Base-by-base conservation (phyloP, 2,329 filamentous ascomycete genomes). In the Colletotrichum sp. region DNA sequence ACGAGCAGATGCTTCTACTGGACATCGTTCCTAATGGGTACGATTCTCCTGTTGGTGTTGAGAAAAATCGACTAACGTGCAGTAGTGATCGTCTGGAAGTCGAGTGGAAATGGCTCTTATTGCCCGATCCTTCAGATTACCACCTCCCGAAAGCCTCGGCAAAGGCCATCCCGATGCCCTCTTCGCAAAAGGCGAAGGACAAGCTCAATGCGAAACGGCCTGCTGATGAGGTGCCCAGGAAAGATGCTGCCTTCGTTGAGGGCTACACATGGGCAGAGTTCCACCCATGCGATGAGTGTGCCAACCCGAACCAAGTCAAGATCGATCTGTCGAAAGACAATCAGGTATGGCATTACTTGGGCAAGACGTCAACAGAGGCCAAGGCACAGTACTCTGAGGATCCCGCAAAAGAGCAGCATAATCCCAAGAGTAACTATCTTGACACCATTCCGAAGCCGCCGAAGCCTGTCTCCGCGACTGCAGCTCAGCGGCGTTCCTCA, bases 381-480 rank as follows among this genome's bases (percentile, higher is more conserved):
- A 96, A 93, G 83, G 93, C 96, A 30, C 95, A 97, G 83, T 99
- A 97, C 85, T 98, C 96, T 6, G 94, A 97, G 80, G 93, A 98
- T 84, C 91, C 90, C 58, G 77, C 81, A 10, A 88, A 84, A 15
- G 88, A 85, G n/a, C 86, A 87, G 61, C 89, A 95, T 83, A 95
- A 95, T 75, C 86, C 89, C 3, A 93, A 91, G 84, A 93, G 92
- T 78, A 94, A 94, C 81, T 96, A 94, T 83, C 83, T 96, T 81
- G 93, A 95, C 61, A 93, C 93, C 3, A 87, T 95, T 68, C 91
- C 87, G 67, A 91, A 91, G 78, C 87, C 88, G 6, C 79, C 83
- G 6, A 88, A 85, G 77, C 83, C 85, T 28, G 80, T 79, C 62
- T 85, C 81, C 76, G 16, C 79, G 73, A 81, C 76, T 67, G 76